These are phyloP conservation scores for Camelina laxa DNA, from an alignment of 345 rosid species.

Conservation along the genomic window DNA sequence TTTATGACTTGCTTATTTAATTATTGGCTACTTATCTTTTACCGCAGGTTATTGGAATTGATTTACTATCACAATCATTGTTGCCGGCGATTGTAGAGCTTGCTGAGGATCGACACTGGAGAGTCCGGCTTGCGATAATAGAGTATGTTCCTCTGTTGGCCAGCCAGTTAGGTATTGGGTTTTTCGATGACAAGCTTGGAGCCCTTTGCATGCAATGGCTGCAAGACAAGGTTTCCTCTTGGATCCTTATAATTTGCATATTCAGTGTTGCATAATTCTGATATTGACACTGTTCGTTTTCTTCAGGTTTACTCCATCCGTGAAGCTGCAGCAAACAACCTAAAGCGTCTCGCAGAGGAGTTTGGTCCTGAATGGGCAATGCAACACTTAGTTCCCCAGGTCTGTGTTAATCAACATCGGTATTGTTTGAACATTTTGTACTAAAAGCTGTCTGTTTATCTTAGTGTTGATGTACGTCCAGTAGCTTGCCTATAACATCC, in stretches of 20 bases:
- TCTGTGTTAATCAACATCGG: constrained; percentile 32
- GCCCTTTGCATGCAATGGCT: constrained; percentile 98
- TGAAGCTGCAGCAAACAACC: constrained; percentile 83
- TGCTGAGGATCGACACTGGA: constrained; percentile 99
- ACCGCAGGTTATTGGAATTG: constrained; percentile 92
- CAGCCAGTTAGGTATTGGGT: constrained; percentile 92
- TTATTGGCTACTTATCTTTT: neutral
- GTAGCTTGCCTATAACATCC: neutral
- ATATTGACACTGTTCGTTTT: constrained; percentile 19
- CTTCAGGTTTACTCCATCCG: constrained; percentile 81
- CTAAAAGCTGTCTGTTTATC: neutral
- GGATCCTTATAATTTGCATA: neutral
- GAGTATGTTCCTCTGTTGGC: constrained; percentile 96
- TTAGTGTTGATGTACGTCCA: neutral
- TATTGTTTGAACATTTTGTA: neutral
- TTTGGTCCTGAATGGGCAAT: constrained; percentile 91
- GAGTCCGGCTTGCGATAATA: constrained; percentile 96
- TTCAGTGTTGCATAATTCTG: neutral
- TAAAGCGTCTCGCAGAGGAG: constrained; percentile 90
- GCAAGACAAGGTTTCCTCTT: constrained; percentile 76
- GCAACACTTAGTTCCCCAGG: constrained; percentile 88
- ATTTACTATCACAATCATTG: constrained; percentile 88
- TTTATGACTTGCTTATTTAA: neutral
- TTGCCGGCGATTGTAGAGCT: constrained; percentile 98
- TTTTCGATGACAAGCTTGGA: constrained; percentile 91